Conservation (phyloP, 352 stramenopile species). For the Globisporangium takayamanum region DNA sequence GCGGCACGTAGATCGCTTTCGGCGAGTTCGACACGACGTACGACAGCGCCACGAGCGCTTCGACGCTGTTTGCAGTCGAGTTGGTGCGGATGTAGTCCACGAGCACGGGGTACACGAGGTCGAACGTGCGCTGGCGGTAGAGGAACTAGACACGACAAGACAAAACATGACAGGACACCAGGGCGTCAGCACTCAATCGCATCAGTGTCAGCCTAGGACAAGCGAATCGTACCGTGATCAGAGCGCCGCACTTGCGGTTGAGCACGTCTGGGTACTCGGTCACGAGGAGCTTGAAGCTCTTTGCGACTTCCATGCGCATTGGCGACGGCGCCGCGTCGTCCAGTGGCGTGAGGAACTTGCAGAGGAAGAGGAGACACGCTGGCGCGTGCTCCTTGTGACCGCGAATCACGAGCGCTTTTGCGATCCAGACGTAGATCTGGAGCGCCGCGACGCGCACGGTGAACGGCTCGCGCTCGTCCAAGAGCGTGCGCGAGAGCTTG, state of each 20-base stretch:
- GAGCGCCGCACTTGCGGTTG: slow-evolving; percentile 77
- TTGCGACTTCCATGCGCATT: slow-evolving; percentile 68
- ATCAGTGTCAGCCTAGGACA: too few relatives aligned
- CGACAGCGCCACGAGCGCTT: slow-evolving; percentile 67
- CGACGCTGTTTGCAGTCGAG: slow-evolving; percentile 33
- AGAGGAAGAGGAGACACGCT: slow-evolving; percentile 64
- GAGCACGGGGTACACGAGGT: slow-evolving; percentile 64
- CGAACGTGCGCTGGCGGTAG: slow-evolving; percentile 76
- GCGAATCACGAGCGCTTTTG: slow-evolving; percentile 76
- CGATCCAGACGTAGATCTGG: slow-evolving; percentile 82
- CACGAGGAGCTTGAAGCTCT: slow-evolving; percentile 75
- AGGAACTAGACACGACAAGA: slow-evolving; percentile 38
- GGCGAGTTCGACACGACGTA: slow-evolving; percentile 80
- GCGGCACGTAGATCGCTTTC: slow-evolving; percentile 70
- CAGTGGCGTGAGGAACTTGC: slow-evolving; percentile 47
- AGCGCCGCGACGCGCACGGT: slow-evolving; percentile 51
- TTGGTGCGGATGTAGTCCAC: slow-evolving; percentile 56
- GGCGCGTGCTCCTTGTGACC: slow-evolving; percentile 66
- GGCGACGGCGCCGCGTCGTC: slow-evolving; percentile 19
- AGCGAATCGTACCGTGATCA: slow-evolving; percentile 51
- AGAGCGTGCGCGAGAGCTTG: slow-evolving; percentile 57
- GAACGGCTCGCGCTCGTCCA: slow-evolving; percentile 28
- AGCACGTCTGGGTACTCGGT: slow-evolving; percentile 75
- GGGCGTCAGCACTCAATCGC: neutral
- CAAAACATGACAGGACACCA: too few relatives aligned